phyloP scores from a whole-genome alignment of 768 basidiomycete genomes.

The Kwoniella botswanensis region DNA sequence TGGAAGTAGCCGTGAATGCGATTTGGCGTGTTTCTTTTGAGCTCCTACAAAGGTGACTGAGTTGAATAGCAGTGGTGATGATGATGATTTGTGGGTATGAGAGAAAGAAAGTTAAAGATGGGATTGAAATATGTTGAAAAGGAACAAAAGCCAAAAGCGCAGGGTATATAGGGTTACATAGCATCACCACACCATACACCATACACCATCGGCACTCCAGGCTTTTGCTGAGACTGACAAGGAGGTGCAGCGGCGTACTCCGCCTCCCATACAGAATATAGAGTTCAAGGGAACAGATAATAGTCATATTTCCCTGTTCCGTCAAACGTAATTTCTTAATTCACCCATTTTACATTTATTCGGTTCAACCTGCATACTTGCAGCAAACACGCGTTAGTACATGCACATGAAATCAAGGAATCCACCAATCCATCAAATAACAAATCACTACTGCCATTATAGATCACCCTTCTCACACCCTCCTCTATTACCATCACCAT shows the following conservation, averaged over 20 bases:
- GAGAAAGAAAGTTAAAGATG: slow-evolving; percentile 13
- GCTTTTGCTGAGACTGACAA: neutral
- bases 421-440: neutral
- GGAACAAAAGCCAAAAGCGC: neutral
- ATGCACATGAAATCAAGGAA: neutral
- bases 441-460: neutral
- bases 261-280: neutral
- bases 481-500: neutral
- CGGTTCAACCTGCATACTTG: neutral
- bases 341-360: neutral
- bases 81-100: neutral
- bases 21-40: slow-evolving; percentile 2
- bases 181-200: too few species aligned
- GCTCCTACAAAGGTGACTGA: slow-evolving; percentile 7
- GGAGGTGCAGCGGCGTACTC: neutral
- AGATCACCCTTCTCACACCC: neutral
- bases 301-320: slow-evolving; percentile 1
- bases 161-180: neutral
- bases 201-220: too few species aligned
- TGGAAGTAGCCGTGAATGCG: neutral
- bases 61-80: neutral
- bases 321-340: neutral
- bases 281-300: neutral
- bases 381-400: neutral
- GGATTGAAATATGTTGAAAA: neutral